Evolutionary conservation across 2,329 filamentous ascomycete species (phyloP), one percentile per base, ranked within the genome.

Genomic region (Torrubiella hemipterigena): DNA sequence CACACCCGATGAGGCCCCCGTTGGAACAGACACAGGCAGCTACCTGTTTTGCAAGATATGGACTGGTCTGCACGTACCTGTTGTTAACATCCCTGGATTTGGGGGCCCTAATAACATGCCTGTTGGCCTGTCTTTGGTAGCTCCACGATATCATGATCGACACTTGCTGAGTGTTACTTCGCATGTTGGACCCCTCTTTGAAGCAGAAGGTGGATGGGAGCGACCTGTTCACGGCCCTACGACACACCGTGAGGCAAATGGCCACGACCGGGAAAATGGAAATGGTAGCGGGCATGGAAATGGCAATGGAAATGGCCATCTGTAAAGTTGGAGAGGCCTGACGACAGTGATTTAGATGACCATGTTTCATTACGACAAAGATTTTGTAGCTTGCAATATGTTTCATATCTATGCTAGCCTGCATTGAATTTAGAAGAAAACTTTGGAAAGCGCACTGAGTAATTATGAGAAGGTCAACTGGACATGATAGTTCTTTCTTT

Each of bases 71-170:
- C 75, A 81, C 38, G 67, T 61, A 1, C 76, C 76, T 0, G 69
- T 73, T 0, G 50, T 79, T n/a, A 79, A 80, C 36, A 48, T 81
- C 0, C 73, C 74, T 0, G 75, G 73, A 0, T 79, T 81, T 40
- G 50, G 58, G 20, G 74, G 76, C 16, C 30, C 38, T 3, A 45
- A 49, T n/a, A 50, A 46, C 13, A 56, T 81, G 59, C 77, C 76
- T 0, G 61, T 81, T 22, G 76, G 77, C 0, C 35, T 76, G 11
- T 69, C 65, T 1, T 47, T 74, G 1, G 61, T 73, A 0, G 59
- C 59, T 1, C 53, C 61, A 2, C 49, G 67, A 6, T 70, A 62
- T 38, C 48, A 43, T 2, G 66, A 72, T 42, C 47, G 55, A 23
- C 54, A 60, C 30, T 50, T 69, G 14, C 43, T 69, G 22, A 46